Percentiles rank a stretch among this genome's conserved stretches.
phyloP scores from a whole-genome alignment of 2,329 filamentous ascomycete species.

The Septoria linicola region DNA sequence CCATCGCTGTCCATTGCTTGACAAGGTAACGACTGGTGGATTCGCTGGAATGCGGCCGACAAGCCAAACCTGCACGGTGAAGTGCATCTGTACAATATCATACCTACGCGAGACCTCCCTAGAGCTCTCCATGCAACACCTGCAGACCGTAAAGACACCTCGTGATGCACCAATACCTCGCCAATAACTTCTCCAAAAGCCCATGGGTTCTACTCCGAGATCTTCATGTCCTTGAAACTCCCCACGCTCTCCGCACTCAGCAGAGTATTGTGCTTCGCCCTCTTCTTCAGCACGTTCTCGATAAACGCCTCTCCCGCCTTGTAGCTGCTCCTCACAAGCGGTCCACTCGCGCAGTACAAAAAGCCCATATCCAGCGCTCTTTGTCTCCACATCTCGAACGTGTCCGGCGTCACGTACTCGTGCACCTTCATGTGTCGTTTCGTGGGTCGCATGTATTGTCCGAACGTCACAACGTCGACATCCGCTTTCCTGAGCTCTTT shows the following conservation, averaged over 20 bases:
- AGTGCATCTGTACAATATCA: too few relatives aligned
- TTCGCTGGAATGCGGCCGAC: background rate
- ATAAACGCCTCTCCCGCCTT: slow-evolving; percentile 99
- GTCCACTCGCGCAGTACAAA: slow-evolving; percentile 91
- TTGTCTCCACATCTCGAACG: slow-evolving; percentile 88
- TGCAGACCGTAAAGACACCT: too few relatives aligned
- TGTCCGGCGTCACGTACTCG: slow-evolving; percentile 87
- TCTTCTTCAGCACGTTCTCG: slow-evolving; percentile 93
- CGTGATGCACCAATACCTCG: too few relatives aligned
- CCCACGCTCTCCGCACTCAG: slow-evolving; percentile 34
- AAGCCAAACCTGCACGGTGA: too few relatives aligned
- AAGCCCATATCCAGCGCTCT: slow-evolving; percentile 93
- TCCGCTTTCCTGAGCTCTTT: slow-evolving; percentile 75
- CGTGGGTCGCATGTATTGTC: slow-evolving; percentile 99
- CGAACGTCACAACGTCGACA: slow-evolving; percentile 95
- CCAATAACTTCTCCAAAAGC: too few relatives aligned
- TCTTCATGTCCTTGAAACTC: slow-evolving; percentile 27
- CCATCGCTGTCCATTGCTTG: too few relatives aligned
- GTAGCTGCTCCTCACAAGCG: slow-evolving; percentile 89
- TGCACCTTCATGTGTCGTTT: slow-evolving; percentile 97
- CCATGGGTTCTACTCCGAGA: too few relatives aligned
- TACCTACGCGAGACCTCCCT: too few relatives aligned
- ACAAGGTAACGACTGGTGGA: too few relatives aligned
- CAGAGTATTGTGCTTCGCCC: slow-evolving; percentile 46
- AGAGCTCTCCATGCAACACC: too few relatives aligned